phyloP scores from a whole-genome alignment of 2,329 filamentous ascomycete genomes.

The Colletotrichum horii region DNA sequence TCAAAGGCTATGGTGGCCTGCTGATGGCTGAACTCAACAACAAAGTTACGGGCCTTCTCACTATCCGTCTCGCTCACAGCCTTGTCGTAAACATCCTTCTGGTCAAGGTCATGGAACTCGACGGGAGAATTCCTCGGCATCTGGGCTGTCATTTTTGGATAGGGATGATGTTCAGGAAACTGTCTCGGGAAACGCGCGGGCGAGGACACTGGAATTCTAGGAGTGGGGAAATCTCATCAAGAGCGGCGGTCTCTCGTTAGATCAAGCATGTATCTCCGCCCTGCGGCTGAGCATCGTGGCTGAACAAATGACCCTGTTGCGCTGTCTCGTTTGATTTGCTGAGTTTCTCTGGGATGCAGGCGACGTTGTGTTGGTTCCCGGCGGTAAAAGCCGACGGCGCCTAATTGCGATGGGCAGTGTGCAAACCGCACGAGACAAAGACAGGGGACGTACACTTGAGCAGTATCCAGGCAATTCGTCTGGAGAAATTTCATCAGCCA shows the following conservation, averaged over 20 bases:
- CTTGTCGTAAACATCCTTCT: conserved; percentile 46
- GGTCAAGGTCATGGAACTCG: conserved; percentile 60
- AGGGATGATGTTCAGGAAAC: neutral
- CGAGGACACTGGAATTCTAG: neutral
- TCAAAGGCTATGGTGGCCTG: conserved; percentile 62
- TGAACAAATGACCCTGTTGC: neutral
- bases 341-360: neutral
- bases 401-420: neutral
- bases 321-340: neutral
- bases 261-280: neutral
- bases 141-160: neutral
- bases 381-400: neutral
- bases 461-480: neutral
- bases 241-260: neutral
- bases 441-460: neutral
- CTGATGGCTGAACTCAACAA: conserved; percentile 67
- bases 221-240: neutral
- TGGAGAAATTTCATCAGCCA: neutral
- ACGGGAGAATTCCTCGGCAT: neutral
- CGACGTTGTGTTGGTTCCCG: neutral
- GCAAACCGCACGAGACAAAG: neutral
- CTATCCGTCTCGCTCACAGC: conserved; percentile 46
- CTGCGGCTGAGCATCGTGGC: neutral
- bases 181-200: neutral
- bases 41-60: conserved; percentile 59